These are phyloP conservation scores for Podospora sp. DNA, from an alignment of 495 filamentous ascomycete species.

Conservation along the genomic window DNA sequence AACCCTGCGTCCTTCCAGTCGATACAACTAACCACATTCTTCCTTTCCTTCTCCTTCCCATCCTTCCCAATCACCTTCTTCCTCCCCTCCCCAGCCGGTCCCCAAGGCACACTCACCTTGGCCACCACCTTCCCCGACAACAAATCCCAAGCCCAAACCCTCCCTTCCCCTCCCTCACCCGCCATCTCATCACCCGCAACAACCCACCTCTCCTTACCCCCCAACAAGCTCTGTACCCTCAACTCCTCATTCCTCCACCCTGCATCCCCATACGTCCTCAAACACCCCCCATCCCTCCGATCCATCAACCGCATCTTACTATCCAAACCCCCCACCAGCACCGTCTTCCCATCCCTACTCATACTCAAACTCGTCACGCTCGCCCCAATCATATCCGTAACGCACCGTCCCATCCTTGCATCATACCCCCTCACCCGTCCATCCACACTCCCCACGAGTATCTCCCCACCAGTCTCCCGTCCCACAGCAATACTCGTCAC, in stretches of 20 bases:
- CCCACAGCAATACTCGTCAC: conserved; percentile 62
- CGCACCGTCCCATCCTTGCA: conserved; percentile 74
- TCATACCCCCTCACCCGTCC: conserved; percentile 84
- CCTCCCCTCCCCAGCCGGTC: conserved; percentile 55
- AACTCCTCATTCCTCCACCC: conserved; percentile 68
- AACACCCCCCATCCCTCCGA: conserved; percentile 67
- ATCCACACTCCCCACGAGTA: conserved; percentile 80
- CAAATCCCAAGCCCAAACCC: conserved; percentile 89
- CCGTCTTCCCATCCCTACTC: conserved; percentile 69
- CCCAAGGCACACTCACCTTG: conserved; percentile 60
- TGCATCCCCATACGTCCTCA: conserved; percentile 69
- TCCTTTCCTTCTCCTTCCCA: conserved; percentile 54
- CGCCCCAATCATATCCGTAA: conserved; percentile 71
- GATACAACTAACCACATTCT: conserved; percentile 60
- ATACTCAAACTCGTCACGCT: conserved; percentile 69
- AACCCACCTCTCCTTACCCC: conserved; percentile 73
- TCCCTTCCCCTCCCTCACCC: conserved; percentile 52
- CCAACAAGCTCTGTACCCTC: conserved; percentile 71
- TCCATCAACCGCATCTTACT: conserved; percentile 80
- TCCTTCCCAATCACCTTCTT: conserved; percentile 54
- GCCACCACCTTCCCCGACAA: conserved; percentile 69
- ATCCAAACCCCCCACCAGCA: conserved; percentile 78
- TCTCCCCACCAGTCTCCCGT: conserved; percentile 48
- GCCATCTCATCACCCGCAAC: conserved; percentile 77
- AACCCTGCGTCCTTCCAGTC: conserved; percentile 73